A percentile compares a stretch with the other conserved stretches of the same genome.
Conservation (phyloP, 2,329 filamentous ascomycete genomes). For the Trichoderma arundinaceum region DNA sequence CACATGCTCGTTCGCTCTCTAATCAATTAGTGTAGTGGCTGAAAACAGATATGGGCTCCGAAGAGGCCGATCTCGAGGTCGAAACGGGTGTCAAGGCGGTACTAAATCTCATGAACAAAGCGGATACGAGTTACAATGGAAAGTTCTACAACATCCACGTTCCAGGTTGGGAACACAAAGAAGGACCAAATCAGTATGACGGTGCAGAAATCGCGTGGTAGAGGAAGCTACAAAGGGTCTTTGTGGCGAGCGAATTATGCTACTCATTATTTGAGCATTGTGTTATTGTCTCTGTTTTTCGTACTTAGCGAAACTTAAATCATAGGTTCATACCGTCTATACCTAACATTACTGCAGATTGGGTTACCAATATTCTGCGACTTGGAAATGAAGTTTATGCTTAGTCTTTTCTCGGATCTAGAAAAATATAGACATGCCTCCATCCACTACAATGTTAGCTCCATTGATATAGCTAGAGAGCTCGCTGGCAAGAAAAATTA, state of each 20-base stretch:
- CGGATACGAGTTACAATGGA: constrained; percentile 2
- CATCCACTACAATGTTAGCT: constrained; percentile 37
- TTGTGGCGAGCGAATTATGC: neutral
- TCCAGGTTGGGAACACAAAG: constrained; percentile 6
- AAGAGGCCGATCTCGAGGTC: neutral
- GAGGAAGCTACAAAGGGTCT: neutral
- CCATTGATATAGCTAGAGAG: constrained; percentile 37
- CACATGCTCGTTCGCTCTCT: neutral
- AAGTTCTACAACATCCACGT: constrained; percentile 14
- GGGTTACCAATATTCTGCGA: no score
- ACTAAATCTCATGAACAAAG: neutral
- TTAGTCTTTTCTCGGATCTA: neutral
- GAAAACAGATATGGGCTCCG: constrained; percentile 9
- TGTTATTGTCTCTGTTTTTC: neutral
- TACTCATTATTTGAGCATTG: neutral
- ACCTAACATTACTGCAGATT: no score
- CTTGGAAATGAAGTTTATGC: no score
- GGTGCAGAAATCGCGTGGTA: constrained; percentile 2
- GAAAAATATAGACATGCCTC: constrained; percentile 29
- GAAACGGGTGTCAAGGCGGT: neutral
- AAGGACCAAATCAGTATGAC: constrained; percentile 3
- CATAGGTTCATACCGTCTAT: no score
- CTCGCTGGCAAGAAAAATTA: constrained; percentile 36
- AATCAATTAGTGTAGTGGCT: neutral
- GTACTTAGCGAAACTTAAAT: no score